These are phyloP conservation scores for Hypoxylon sp. DNA, from an alignment of 2,329 filamentous ascomycete species.

Conservation along the genomic window DNA sequence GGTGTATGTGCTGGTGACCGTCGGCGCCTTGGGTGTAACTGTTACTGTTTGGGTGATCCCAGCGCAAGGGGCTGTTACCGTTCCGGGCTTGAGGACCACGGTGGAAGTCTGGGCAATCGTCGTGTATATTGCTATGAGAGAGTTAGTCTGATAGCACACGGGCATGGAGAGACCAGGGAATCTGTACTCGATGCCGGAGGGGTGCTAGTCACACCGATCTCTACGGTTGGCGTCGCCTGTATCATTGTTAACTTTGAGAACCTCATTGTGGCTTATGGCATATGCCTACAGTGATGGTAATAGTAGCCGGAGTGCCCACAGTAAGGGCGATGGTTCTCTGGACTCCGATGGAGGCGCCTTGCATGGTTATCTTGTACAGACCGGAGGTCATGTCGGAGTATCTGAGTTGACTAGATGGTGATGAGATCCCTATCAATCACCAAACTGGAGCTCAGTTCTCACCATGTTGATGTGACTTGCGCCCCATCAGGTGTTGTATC, in stretches of 20 bases:
- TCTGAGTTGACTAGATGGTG: conserved; percentile 44
- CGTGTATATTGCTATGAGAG: conserved; percentile 32
- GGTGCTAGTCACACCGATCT: conserved; percentile 49
- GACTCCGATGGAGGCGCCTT: conserved; percentile 47
- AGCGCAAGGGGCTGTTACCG: conserved; percentile 46
- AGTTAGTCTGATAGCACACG: neutral
- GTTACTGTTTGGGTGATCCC: conserved; percentile 49
- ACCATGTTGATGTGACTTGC: conserved; percentile 51
- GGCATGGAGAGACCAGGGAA: neutral
- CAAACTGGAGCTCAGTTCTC: conserved; percentile 15
- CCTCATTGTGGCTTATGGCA: neutral
- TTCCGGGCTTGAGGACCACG: conserved; percentile 45
- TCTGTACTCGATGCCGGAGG: conserved; percentile 47
- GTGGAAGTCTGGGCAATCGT: conserved; percentile 46
- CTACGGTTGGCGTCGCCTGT: conserved; percentile 50
- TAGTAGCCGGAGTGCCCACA: conserved; percentile 45
- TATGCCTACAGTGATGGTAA: conserved; percentile 46
- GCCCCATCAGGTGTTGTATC: conserved; percentile 46
- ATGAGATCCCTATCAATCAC: conserved; percentile 1
- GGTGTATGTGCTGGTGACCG: conserved; percentile 43
- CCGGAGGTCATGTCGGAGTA: conserved; percentile 50
- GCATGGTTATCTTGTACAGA: conserved; percentile 49
- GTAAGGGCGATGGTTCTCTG: conserved; percentile 49
- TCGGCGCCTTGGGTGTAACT: conserved; percentile 44
- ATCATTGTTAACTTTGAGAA: neutral